phyloP scores from a whole-genome alignment of 208 protist genomes.

The Leptomonas pyrrhocoris region DNA sequence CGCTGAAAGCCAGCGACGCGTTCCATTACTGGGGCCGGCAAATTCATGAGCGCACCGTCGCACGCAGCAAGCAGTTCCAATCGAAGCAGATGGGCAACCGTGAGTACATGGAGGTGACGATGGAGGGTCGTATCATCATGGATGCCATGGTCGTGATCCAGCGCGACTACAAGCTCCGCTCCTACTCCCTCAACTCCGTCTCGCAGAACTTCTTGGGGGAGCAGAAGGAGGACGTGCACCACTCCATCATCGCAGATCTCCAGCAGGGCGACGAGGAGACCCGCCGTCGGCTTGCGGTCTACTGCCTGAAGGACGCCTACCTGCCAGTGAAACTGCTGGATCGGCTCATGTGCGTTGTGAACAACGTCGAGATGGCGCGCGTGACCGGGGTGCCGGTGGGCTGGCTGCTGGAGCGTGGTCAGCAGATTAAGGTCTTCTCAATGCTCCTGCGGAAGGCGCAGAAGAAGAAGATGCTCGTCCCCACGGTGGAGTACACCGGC shows the following conservation, averaged over 20 bases:
- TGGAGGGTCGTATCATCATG: constrained; percentile 97
- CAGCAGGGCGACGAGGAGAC: constrained; percentile 96
- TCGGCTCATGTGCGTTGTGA: constrained; percentile 98
- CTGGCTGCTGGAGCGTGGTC: constrained; percentile 97
- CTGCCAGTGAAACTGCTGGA: constrained; percentile 97
- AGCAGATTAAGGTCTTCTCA: constrained; percentile 98
- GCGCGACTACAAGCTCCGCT: constrained; percentile 98
- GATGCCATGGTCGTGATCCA: constrained; percentile 98
- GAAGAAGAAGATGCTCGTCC: constrained; percentile 82
- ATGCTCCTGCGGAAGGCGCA: constrained; percentile 91
- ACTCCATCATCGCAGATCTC: constrained; percentile 98
- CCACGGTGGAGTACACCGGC: constrained; percentile 73
- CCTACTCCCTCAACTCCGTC: constrained; percentile 99
- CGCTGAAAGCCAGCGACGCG: constrained; percentile 84
- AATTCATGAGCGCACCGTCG: constrained; percentile 85
- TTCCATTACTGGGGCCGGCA: constrained; percentile 94
- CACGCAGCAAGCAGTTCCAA: constrained; percentile 96
- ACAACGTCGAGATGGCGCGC: constrained; percentile 99
- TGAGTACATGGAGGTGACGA: constrained; percentile 97
- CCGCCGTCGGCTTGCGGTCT: constrained; percentile 97
- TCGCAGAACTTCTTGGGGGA: constrained; percentile 98
- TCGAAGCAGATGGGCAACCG: constrained; percentile 98
- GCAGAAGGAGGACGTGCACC: constrained; percentile 99
- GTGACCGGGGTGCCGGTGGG: constrained; percentile 98
- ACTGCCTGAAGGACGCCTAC: constrained; percentile 99